A percentile compares a stretch with the other conserved stretches of the same genome.
phyloP scores from a whole-genome alignment of 257 asterid species.

The Echium plantagineum region DNA sequence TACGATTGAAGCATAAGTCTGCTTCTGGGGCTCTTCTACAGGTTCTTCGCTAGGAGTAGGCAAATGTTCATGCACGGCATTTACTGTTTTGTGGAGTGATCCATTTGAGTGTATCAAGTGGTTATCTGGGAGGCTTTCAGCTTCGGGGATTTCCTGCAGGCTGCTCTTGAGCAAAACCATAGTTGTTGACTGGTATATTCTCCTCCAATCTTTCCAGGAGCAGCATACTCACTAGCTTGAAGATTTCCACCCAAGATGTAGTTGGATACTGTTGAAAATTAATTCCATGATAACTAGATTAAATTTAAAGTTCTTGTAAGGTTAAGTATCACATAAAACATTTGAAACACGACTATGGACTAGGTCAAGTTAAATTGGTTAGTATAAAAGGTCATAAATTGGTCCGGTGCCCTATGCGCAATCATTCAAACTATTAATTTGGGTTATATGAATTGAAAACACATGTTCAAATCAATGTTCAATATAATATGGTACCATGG shows the following conservation, averaged over 20 bases:
- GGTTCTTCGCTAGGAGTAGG: slow-evolving; percentile 62
- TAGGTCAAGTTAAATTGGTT: too few relatives aligned
- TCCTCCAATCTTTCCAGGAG: slow-evolving; percentile 43
- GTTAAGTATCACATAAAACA: too few relatives aligned
- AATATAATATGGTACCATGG: slow-evolving; percentile 40
- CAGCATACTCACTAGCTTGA: slow-evolving; percentile 47
- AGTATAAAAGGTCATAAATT: too few relatives aligned
- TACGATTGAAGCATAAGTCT: slow-evolving; percentile 97
- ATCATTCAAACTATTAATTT: too few relatives aligned
- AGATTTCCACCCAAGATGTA: slow-evolving; percentile 54
- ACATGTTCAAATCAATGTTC: background rate
- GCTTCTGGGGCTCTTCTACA: slow-evolving; percentile 66
- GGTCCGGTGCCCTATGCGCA: too few relatives aligned
- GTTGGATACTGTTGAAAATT: slow-evolving; percentile 41
- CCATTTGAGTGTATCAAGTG: slow-evolving; percentile 58
- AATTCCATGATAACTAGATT: background rate
- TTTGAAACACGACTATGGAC: too few relatives aligned
- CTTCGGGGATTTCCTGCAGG: slow-evolving; percentile 44
- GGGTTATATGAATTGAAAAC: background rate
- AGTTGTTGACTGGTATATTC: slow-evolving; percentile 31
- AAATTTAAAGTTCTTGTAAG: background rate
- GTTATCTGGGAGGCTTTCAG: slow-evolving; percentile 43
- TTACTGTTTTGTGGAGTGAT: slow-evolving; percentile 48
- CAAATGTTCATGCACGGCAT: slow-evolving; percentile 44
- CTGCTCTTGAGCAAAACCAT: slow-evolving; percentile 50